These are phyloP conservation scores for Backusella tuberculispora DNA, from an alignment of 192 early-diverging fungal species.

Conservation along the genomic window DNA sequence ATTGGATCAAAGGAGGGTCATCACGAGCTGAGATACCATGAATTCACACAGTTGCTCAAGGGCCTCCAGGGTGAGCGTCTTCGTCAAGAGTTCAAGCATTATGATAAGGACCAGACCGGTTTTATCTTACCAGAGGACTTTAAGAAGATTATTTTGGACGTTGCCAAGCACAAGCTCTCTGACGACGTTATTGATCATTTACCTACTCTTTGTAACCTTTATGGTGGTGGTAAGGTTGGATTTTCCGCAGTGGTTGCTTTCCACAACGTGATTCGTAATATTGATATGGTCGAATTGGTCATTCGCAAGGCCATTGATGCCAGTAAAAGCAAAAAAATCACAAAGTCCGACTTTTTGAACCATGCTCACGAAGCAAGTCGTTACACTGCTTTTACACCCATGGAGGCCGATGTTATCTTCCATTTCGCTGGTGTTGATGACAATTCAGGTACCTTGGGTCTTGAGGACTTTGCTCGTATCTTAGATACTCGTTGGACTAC, in stretches of 20 bases:
- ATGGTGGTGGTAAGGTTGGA: conserved; percentile 58
- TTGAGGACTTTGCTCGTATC: conserved; percentile 55
- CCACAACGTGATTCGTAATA: conserved; percentile 62
- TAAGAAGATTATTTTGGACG: conserved; percentile 63
- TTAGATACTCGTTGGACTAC: conserved; percentile 59
- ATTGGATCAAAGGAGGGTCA: conserved; percentile 55
- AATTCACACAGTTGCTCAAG: conserved; percentile 73
- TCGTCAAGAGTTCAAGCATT: conserved; percentile 71
- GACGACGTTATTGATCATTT: conserved; percentile 66
- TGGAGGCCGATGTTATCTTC: conserved; percentile 76
- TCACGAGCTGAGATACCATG: conserved; percentile 66
- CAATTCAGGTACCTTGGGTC: conserved; percentile 46
- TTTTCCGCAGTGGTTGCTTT: conserved; percentile 68
- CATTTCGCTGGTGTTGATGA: conserved; percentile 64
- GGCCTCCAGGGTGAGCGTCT: conserved; percentile 71
- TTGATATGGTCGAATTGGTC: conserved; percentile 71
- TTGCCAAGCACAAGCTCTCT: conserved; percentile 68
- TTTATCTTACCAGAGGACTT: conserved; percentile 64
- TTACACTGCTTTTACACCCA: conserved; percentile 67
- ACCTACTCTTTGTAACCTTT: conserved; percentile 61
- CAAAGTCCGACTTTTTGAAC: conserved; percentile 66
- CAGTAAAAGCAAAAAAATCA: conserved; percentile 55
- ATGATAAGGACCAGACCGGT: conserved; percentile 66
- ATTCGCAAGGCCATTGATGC: conserved; percentile 52
- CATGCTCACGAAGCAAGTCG: conserved; percentile 58